Conservation (phyloP, 192 early-diverging fungal genomes). For the Paraglomus brasilianum region DNA sequence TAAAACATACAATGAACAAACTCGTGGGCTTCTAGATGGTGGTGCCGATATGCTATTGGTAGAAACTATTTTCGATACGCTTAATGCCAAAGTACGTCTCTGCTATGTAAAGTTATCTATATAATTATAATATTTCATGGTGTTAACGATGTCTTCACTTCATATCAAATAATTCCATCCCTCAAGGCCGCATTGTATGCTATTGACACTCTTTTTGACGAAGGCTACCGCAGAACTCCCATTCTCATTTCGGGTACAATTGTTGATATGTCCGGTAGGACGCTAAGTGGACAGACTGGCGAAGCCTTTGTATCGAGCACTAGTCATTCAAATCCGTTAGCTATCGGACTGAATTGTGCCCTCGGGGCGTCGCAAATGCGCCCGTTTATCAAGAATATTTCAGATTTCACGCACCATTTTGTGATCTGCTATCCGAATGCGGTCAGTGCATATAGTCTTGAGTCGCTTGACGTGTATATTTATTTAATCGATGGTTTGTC, state of each 20-base stretch:
- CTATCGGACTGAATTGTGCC: slow-evolving; percentile 90
- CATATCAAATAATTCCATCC: neutral
- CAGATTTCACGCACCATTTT: slow-evolving; percentile 75
- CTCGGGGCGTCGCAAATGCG: slow-evolving; percentile 92
- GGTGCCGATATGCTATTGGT: slow-evolving; percentile 91
- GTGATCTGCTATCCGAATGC: slow-evolving; percentile 97
- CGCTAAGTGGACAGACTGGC: slow-evolving; percentile 94
- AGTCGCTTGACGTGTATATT: neutral
- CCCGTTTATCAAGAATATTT: slow-evolving; percentile 91
- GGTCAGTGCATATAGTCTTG: slow-evolving; percentile 38
- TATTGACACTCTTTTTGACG: slow-evolving; percentile 80
- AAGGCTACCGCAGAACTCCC: slow-evolving; percentile 64
- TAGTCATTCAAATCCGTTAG: slow-evolving; percentile 74
- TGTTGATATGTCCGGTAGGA: slow-evolving; percentile 95
- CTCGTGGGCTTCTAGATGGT: slow-evolving; percentile 88
- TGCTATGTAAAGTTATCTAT: neutral
- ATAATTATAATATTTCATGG: neutral
- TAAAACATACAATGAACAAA: slow-evolving; percentile 87
- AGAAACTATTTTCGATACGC: slow-evolving; percentile 96
- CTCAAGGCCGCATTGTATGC: slow-evolving; percentile 86
- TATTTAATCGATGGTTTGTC: slow-evolving; percentile 17
- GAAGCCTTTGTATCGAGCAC: slow-evolving; percentile 93
- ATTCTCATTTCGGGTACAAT: slow-evolving; percentile 90
- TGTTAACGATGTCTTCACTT: neutral
- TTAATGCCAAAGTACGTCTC: slow-evolving; percentile 73